Base-by-base conservation (phyloP, 208 protist genomes). In the Leishmania lainsoni region DNA sequence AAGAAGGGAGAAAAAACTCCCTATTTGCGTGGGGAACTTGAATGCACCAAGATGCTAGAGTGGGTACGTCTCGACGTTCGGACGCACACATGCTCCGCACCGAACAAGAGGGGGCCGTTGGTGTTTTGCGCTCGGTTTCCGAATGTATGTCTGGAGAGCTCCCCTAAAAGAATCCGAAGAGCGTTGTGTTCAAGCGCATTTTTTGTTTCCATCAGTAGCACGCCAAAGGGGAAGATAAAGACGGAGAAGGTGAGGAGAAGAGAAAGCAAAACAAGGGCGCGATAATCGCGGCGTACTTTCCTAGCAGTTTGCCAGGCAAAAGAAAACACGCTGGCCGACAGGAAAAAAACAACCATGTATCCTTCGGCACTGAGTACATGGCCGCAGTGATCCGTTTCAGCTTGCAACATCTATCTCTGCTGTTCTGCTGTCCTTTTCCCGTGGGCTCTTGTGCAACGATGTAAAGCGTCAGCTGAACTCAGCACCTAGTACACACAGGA, bases 401-500 rank as follows among this genome's bases (percentile, higher is more conserved):
- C 45, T 29, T 51, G 26, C 69, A 54, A 17, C 9, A 35, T 35
- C 69, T 54, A 0, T 51, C 9, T 32, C 45, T 73, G 9, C 42
- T 71, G 6, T 17, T 32, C 45, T 35, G 8, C 20, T 5, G 12
- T 16, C 10, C 9, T 52, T 73, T 54, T 39, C 10, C 48, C 22
- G 22, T 29, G 35, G 9, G 26, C 6, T 73, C 48, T 73, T 16
- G 20, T n/a, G 52, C 26, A 1, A 14, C 20, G 2, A n/a, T 73
- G 26, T 16, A 72, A 26, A 51, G 26, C 45, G 22, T 17, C 6
- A 20, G 17, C 32, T 54, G 45, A 51, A 4, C 45, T 20, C 45
- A 52, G 29, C 49, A 29, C 29, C 9, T 52, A 79, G 42, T 58
- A 29, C 3, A 54, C 26, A 20, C 76, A 83, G n/a, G 78, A 74